phyloP scores from a whole-genome alignment of 306 rosid genomes.

The Cucumis cinereus region DNA sequence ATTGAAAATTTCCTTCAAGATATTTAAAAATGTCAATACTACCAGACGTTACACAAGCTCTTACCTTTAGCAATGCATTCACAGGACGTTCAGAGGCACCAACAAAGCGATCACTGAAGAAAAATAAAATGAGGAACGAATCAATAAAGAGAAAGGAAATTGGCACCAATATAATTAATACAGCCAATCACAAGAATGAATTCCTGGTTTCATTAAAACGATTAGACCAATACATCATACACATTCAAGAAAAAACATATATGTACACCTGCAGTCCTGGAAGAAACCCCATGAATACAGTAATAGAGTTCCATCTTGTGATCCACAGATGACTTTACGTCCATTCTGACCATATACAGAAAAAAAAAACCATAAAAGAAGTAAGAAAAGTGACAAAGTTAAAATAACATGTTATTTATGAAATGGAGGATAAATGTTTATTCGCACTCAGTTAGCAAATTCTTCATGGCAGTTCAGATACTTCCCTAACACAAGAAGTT shows the following conservation, averaged over 20 bases:
- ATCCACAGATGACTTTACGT: slow-evolving; percentile 73
- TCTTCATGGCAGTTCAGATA: not conserved
- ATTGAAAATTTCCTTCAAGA: not conserved
- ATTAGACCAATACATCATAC: not conserved
- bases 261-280: slow-evolving; percentile 74
- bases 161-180: not conserved
- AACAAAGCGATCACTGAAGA: slow-evolving; percentile 68
- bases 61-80: slow-evolving; percentile 77
- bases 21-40: not conserved
- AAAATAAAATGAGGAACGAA: slow-evolving; percentile 7
- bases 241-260: not conserved
- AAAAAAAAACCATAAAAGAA: not conserved
- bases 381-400: not conserved
- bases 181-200: not conserved
- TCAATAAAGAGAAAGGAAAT: slow-evolving; percentile 1
- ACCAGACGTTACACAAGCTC: not conserved
- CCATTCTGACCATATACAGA: slow-evolving; percentile 47
- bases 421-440: not conserved
- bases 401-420: not conserved
- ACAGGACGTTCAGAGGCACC: slow-evolving; percentile 64
- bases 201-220: not conserved
- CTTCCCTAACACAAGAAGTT: not conserved
- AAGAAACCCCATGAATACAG: slow-evolving; percentile 87
- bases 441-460: not conserved
- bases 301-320: slow-evolving; percentile 61